phyloP scores from a whole-genome alignment of 2,329 filamentous ascomycete species.

The Claviceps spartinae region DNA sequence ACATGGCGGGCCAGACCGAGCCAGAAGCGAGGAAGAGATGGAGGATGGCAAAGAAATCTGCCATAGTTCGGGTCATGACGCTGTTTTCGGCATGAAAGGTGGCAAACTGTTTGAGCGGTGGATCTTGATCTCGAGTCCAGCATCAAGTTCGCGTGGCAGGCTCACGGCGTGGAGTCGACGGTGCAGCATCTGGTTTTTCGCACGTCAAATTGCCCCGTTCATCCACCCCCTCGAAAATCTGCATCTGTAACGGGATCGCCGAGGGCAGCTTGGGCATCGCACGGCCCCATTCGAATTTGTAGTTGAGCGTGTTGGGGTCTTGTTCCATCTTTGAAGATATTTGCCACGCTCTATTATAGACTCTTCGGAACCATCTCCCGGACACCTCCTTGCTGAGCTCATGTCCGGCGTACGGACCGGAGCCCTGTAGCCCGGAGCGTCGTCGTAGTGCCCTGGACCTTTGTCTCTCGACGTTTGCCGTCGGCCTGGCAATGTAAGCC shows the following conservation, averaged over 20 bases:
- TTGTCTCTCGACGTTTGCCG: conserved; percentile 24
- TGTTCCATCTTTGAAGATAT: conserved; percentile 28
- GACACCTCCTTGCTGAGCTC: conserved; percentile 20
- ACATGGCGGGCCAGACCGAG: conserved; percentile 75
- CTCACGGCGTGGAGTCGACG: neutral
- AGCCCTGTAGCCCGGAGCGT: conserved; percentile 22
- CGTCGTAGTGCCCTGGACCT: conserved; percentile 19
- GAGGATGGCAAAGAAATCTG: no score
- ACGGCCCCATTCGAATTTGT: conserved; percentile 34
- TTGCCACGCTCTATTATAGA: conserved; percentile 34
- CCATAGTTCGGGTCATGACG: no score
- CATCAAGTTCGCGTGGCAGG: conserved; percentile 49
- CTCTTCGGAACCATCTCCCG: conserved; percentile 30
- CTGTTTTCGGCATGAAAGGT: conserved; percentile 53
- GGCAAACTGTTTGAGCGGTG: conserved; percentile 75
- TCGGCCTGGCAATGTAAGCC: conserved; percentile 24
- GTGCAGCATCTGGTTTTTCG: neutral
- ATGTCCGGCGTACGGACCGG: conserved; percentile 24
- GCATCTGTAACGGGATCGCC: conserved; percentile 21
- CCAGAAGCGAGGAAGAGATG: conserved; percentile 43
- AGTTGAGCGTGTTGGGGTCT: conserved; percentile 15
- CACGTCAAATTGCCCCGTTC: conserved; percentile 11
- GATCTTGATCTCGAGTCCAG: conserved; percentile 54
- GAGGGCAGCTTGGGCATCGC: conserved; percentile 13
- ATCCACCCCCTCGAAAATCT: conserved; percentile 36